phyloP scores from a whole-genome alignment of 805 yeast genomes.

The Metschnikowia vanudenii region DNA sequence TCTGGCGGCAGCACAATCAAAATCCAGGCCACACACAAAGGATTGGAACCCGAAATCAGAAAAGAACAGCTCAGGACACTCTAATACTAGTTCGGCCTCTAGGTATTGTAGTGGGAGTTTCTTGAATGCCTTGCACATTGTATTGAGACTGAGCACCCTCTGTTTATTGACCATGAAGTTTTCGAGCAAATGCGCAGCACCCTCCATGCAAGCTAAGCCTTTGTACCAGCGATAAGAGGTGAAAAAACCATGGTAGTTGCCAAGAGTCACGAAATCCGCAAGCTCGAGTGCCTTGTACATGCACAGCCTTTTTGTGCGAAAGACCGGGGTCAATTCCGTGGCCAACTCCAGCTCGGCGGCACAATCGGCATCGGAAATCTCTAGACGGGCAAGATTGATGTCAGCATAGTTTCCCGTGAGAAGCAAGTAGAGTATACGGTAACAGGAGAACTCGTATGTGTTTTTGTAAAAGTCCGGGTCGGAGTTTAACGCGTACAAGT shows the following conservation, averaged over 20 bases:
- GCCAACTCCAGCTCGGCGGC: background rate
- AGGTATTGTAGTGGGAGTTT: constrained; percentile 11
- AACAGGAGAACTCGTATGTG: constrained; percentile 61
- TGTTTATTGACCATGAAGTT: constrained; percentile 19
- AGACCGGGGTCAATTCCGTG: background rate
- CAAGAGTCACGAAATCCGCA: constrained; percentile 7
- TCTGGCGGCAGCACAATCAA: constrained; percentile 36
- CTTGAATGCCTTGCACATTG: constrained; percentile 21
- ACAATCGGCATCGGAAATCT: constrained; percentile 10
- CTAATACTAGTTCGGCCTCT: constrained; percentile 10
- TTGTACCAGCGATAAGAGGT: constrained; percentile 12
- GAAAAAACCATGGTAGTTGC: constrained; percentile 38
- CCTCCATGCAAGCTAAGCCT: constrained; percentile 4
- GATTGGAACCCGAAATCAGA: constrained; percentile 35
- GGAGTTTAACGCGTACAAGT: constrained; percentile 51
- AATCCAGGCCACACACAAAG: constrained; percentile 23
- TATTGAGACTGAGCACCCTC: constrained; percentile 16
- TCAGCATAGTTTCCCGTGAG: constrained; percentile 68
- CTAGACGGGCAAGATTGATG: constrained; percentile 40
- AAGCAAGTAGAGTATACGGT: constrained; percentile 69
- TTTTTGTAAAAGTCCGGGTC: constrained; percentile 5
- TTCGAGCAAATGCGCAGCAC: constrained; percentile 17
- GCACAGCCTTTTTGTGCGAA: constrained; percentile 5
- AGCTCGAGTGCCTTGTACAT: constrained; percentile 16
- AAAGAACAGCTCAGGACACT: constrained; percentile 4